Conservation (phyloP, 1,139 yeast species). For the Geotrichum reessii region DNA sequence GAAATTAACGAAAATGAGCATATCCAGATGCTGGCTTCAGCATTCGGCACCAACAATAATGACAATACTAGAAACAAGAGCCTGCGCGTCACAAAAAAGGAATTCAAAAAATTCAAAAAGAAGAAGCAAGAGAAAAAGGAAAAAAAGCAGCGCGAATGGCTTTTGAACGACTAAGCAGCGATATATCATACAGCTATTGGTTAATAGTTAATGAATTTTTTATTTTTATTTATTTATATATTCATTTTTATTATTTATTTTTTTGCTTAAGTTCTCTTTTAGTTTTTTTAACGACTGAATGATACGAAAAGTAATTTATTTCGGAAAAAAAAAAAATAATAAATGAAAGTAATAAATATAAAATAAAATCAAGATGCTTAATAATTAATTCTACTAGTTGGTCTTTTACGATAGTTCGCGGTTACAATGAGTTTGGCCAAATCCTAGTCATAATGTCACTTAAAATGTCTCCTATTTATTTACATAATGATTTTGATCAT, state of each 20-base stretch:
- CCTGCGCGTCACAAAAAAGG: constrained; percentile 25
- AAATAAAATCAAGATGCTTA: too few relatives aligned
- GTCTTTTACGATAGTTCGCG: too few relatives aligned
- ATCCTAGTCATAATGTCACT: too few relatives aligned
- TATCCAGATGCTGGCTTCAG: constrained; percentile 23
- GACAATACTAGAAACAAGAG: background rate
- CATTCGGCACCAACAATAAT: constrained; percentile 18
- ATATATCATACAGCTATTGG: too few relatives aligned
- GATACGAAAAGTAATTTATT: background rate
- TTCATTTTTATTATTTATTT: too few relatives aligned
- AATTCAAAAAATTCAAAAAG: constrained; percentile 25
- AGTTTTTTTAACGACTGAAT: background rate
- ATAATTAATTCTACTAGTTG: too few relatives aligned
- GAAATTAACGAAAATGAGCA: constrained; percentile 20
- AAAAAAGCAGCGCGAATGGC: constrained; percentile 26
- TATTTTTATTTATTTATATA: too few relatives aligned
- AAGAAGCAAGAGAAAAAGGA: constrained; percentile 27
- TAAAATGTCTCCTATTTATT: background rate
- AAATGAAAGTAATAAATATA: too few relatives aligned
- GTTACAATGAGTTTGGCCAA: too few relatives aligned
- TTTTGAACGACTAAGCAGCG: constrained; percentile 10
- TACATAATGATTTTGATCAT: too few relatives aligned
- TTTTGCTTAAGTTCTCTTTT: too few relatives aligned
- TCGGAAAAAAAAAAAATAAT: too few relatives aligned
- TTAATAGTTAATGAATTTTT: background rate